Evolutionary conservation across 139 green algal species (phyloP).

Genomic region (Asterochloris erici): DNA sequence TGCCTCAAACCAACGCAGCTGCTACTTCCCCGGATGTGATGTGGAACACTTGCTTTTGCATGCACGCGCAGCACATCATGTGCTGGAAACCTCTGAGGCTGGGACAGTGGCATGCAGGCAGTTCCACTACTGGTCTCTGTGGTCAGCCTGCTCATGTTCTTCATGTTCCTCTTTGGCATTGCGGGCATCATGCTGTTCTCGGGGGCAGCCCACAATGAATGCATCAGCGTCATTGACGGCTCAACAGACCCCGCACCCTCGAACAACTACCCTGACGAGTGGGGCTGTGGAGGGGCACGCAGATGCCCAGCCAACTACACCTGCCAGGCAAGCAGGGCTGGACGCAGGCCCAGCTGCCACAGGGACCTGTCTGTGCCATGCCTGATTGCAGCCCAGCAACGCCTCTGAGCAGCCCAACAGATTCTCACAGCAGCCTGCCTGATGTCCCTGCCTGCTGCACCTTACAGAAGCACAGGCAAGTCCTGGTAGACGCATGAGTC

Average conservation of each 20-base stretch:
- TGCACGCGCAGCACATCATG: too few species aligned
- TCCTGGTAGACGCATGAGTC: too few species aligned
- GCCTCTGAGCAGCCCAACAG: too few species aligned
- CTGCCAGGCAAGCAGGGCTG: constrained; percentile 29
- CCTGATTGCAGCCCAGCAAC: too few species aligned
- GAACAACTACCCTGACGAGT: constrained; percentile 29
- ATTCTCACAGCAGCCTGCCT: too few species aligned
- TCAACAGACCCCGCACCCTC: constrained; percentile 12
- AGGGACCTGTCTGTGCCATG: too few species aligned
- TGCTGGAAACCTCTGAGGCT: neutral
- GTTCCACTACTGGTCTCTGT: constrained; percentile 65
- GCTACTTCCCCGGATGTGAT: too few species aligned
- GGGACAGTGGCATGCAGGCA: constrained; percentile 32
- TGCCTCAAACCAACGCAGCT: too few species aligned
- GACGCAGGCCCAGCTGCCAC: too few species aligned
- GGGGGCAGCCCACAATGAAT: constrained; percentile 56
- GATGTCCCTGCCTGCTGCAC: too few species aligned
- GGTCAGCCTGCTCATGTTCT: constrained; percentile 60
- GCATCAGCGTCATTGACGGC: constrained; percentile 32
- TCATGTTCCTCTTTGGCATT: constrained; percentile 73
- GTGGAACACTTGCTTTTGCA: too few species aligned
- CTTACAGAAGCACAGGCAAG: too few species aligned
- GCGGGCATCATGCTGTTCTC: constrained; percentile 56
- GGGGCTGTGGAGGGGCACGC: constrained; percentile 44
- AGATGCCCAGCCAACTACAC: constrained; percentile 44